Conservation (phyloP, 306 rosid species). For the Pyrus communis region DNA sequence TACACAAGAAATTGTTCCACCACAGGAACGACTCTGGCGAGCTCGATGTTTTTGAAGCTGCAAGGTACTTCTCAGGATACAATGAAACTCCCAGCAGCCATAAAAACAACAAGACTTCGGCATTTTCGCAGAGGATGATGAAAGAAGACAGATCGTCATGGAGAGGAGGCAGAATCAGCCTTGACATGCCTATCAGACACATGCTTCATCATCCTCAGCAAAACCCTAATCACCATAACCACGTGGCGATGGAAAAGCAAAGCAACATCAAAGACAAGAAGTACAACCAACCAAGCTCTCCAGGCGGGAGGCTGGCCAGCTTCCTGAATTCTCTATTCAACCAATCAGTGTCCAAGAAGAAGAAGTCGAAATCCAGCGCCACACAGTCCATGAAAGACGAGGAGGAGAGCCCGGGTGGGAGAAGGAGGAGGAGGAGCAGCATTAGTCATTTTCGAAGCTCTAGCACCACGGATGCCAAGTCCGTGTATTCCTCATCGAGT, state of each 20-base stretch:
- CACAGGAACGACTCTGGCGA: constrained; percentile 65
- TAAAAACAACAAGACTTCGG: constrained; percentile 11
- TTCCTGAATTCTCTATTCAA: constrained; percentile 89
- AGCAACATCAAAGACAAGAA: constrained; percentile 46
- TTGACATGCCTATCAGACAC: constrained; percentile 79
- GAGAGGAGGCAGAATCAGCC: constrained; percentile 69
- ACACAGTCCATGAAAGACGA: constrained; percentile 72
- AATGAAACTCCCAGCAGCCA: constrained; percentile 34
- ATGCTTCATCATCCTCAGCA: constrained; percentile 45
- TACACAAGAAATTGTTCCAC: constrained; percentile 62
- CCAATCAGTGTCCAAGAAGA: constrained; percentile 83
- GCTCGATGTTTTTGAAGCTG: constrained; percentile 85
- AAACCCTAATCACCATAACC: constrained; percentile 31
- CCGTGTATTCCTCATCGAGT: constrained; percentile 54
- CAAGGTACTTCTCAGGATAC: constrained; percentile 86
- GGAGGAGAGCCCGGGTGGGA: constrained; percentile 62
- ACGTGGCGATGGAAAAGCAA: constrained; percentile 39
- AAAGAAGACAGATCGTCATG: constrained; percentile 42
- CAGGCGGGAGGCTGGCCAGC: constrained; percentile 87
- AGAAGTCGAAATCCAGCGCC: constrained; percentile 59
- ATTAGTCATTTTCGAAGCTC: constrained; percentile 86
- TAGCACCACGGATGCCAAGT: constrained; percentile 43
- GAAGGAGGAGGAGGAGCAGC: constrained; percentile 79
- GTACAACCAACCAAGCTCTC: constrained; percentile 86
- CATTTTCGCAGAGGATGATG: constrained; percentile 33